These are phyloP conservation scores for Turnera subulata DNA, from an alignment of 345 rosid genomes.

Conservation along the genomic window DNA sequence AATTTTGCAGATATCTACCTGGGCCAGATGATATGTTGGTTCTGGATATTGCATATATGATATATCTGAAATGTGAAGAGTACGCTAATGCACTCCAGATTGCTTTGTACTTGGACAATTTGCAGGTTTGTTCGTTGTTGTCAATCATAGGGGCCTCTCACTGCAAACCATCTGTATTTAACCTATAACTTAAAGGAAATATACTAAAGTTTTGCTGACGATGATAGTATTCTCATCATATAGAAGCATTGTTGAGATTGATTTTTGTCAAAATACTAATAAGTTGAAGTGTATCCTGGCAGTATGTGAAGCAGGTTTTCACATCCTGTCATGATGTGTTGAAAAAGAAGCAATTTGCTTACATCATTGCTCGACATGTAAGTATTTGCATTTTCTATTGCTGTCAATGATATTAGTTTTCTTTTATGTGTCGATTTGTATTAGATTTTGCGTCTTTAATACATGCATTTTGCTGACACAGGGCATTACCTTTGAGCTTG, in stretches of 20 bases:
- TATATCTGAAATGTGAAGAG: constrained; percentile 69
- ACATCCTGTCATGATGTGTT: constrained; percentile 60
- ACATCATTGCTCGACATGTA: constrained; percentile 88
- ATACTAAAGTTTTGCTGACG: too few relatives aligned
- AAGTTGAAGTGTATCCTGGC: constrained; percentile 13
- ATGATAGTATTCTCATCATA: too few relatives aligned
- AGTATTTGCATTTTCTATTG: constrained; percentile 25
- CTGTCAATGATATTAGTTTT: not conserved
- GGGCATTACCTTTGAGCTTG: constrained; percentile 74
- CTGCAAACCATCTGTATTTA: too few relatives aligned
- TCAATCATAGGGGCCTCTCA: too few relatives aligned
- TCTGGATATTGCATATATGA: constrained; percentile 69
- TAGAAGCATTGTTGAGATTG: too few relatives aligned
- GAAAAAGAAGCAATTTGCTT: constrained; percentile 82
- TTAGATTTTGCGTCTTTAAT: not conserved
- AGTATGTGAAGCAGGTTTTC: constrained; percentile 81
- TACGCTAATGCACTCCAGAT: constrained; percentile 78
- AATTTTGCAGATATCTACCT: constrained; percentile 66
- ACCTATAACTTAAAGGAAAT: too few relatives aligned
- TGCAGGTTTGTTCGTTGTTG: constrained; percentile 49
- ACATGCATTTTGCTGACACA: constrained; percentile 25
- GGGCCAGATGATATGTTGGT: constrained; percentile 86
- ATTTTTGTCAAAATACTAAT: not conserved
- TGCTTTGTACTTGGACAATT: constrained; percentile 72
- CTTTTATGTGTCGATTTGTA: not conserved